phyloP scores from a whole-genome alignment of 2,329 filamentous ascomycete species.

The Alternaria triticimaculans region DNA sequence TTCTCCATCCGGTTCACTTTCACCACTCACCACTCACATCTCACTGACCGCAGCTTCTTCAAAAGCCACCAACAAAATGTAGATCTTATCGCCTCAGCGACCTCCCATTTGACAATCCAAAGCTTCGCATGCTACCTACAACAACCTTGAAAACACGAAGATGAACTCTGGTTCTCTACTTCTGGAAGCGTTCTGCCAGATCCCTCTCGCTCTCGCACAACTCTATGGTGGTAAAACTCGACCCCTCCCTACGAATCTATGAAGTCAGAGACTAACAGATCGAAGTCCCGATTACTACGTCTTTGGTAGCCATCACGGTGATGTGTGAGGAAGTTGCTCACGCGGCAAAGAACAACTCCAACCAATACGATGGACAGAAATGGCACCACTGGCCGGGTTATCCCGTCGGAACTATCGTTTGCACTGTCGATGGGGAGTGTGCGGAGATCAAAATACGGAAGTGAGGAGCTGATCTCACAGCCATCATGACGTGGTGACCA shows the following conservation, averaged over 20 bases:
- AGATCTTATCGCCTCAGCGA: not conserved
- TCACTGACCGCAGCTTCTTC: not conserved
- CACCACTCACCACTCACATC: not conserved
- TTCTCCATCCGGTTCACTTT: not conserved
- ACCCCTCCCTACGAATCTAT: too few relatives aligned
- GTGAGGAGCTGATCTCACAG: not conserved
- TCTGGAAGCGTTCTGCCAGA: not conserved
- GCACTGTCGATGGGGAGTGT: not conserved
- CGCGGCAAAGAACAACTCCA: not conserved
- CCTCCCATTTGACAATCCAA: not conserved
- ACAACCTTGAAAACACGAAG: not conserved
- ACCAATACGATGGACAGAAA: not conserved
- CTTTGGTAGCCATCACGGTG: not conserved
- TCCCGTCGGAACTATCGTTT: not conserved
- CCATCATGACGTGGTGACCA: too few relatives aligned
- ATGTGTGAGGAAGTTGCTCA: not conserved
- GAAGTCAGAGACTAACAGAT: too few relatives aligned
- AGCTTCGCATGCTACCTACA: not conserved
- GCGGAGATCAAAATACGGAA: not conserved
- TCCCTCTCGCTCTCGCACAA: not conserved
- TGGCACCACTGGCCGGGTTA: not conserved
- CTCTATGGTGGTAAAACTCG: not conserved
- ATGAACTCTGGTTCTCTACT: not conserved
- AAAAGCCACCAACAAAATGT: too few relatives aligned
- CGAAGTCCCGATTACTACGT: too few relatives aligned